These are phyloP conservation scores for Adansonia rubrostipa DNA, from an alignment of 441 rosid species.

Conservation along the genomic window DNA sequence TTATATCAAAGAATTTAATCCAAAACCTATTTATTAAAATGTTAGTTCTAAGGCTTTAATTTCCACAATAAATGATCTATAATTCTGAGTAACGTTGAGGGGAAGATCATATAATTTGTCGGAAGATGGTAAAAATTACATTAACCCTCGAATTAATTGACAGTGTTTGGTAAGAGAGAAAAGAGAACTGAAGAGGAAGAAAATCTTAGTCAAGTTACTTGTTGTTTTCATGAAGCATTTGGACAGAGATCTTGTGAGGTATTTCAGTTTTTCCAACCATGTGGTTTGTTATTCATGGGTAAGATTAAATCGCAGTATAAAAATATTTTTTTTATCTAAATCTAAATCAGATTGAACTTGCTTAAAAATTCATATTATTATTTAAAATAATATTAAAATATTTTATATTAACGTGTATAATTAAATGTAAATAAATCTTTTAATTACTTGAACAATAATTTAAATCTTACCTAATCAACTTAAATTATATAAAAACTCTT, in stretches of 20 bases:
- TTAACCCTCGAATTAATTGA: not conserved
- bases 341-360: too few species aligned
- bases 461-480: too few species aligned
- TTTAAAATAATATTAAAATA: too few species aligned
- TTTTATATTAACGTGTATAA: too few species aligned
- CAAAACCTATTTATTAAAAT: not conserved
- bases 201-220: not conserved
- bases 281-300: not conserved
- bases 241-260: not conserved
- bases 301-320: too few species aligned
- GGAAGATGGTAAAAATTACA: not conserved
- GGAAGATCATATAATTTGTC: not conserved
- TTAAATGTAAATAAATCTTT: too few species aligned
- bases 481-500: too few species aligned
- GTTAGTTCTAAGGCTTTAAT: not conserved
- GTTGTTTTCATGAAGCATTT: slow-evolving; percentile 16
- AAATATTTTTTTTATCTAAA: too few species aligned
- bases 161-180: not conserved
- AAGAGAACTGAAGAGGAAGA: slow-evolving; percentile 1
- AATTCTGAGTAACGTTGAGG: not conserved
- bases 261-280: slow-evolving; percentile 19
- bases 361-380: too few species aligned
- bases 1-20: not conserved
- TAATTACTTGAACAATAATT: too few species aligned
- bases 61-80: not conserved